These are phyloP conservation scores for Hygrocybe punicea DNA, from an alignment of 768 basidiomycete species.

Conservation along the genomic window DNA sequence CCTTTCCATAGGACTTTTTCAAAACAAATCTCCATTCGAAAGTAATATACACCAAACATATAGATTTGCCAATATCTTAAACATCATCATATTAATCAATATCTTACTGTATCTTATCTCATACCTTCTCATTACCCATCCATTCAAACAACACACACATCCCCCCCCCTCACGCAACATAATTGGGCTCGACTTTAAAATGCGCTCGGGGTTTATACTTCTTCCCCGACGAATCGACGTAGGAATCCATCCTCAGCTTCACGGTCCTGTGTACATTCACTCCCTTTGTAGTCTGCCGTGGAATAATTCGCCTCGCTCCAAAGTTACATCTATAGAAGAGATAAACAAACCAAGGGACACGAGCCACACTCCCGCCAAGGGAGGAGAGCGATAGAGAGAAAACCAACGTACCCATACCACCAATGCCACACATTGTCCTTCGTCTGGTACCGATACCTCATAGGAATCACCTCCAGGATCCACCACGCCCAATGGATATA, in stretches of 20 bases:
- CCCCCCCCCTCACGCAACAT: constrained; percentile 30
- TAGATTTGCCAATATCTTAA: too few relatives aligned
- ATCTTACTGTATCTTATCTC: too few relatives aligned
- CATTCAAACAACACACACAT: too few relatives aligned
- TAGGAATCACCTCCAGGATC: constrained; percentile 58
- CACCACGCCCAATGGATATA: constrained; percentile 51
- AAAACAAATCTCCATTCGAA: too few relatives aligned
- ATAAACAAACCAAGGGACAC: not conserved
- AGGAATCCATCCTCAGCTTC: constrained; percentile 46
- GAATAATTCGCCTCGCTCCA: constrained; percentile 39
- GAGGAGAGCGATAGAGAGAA: not conserved
- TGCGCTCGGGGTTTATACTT: constrained; percentile 29
- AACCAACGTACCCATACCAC: constrained; percentile 30
- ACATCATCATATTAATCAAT: too few relatives aligned
- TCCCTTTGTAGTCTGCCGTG: constrained; percentile 33
- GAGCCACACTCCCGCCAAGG: too few relatives aligned
- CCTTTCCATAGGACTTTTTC: too few relatives aligned
- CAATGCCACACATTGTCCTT: constrained; percentile 38
- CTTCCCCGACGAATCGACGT: constrained; percentile 15
- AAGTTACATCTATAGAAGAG: constrained; percentile 34
- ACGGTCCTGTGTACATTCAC: constrained; percentile 54
- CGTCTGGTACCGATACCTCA: constrained; percentile 40
- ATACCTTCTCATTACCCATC: too few relatives aligned
- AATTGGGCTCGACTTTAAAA: constrained; percentile 32
- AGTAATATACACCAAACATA: too few relatives aligned